A percentile compares a stretch with the other conserved stretches of the same genome.
These are phyloP conservation scores for Rugonectria rugulosa DNA, from an alignment of 2,329 filamentous ascomycete species.

Conservation along the genomic window DNA sequence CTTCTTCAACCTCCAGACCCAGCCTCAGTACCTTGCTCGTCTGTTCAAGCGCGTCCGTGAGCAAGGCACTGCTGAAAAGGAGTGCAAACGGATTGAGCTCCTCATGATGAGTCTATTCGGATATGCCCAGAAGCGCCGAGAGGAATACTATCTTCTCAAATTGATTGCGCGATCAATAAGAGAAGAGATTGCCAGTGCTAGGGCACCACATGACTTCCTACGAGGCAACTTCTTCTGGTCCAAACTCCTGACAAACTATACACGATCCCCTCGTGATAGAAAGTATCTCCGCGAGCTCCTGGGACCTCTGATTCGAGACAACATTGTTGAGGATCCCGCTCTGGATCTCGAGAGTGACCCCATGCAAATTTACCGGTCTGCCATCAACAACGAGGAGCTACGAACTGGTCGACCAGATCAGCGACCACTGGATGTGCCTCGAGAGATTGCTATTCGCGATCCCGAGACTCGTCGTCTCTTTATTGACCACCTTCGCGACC, in stretches of 20 bases:
- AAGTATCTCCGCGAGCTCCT: slow-evolving; percentile 91
- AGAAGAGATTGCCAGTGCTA: slow-evolving; percentile 82
- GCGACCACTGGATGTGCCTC: slow-evolving; percentile 82
- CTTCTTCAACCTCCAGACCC: slow-evolving; percentile 96
- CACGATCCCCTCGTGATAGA: slow-evolving; percentile 87
- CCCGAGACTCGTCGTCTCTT: slow-evolving; percentile 91
- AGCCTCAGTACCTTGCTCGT: slow-evolving; percentile 90
- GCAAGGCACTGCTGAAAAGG: slow-evolving; percentile 85
- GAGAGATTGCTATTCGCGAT: slow-evolving; percentile 95
- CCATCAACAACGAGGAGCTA: slow-evolving; percentile 97
- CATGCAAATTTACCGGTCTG: slow-evolving; percentile 93
- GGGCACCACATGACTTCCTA: slow-evolving; percentile 81
- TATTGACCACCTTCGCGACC: slow-evolving; percentile 91
- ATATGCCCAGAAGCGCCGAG: slow-evolving; percentile 93
- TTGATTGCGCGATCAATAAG: slow-evolving; percentile 82
- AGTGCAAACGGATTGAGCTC: slow-evolving; percentile 90
- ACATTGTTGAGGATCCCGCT: slow-evolving; percentile 89
- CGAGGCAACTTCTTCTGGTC: slow-evolving; percentile 94
- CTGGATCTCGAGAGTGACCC: slow-evolving; percentile 96
- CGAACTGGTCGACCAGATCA: slow-evolving; percentile 85
- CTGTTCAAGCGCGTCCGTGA: slow-evolving; percentile 87
- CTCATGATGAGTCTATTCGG: slow-evolving; percentile 97
- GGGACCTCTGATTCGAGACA: slow-evolving; percentile 85
- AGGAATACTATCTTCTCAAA: slow-evolving; percentile 96
- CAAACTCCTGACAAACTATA: slow-evolving; percentile 85